These are phyloP conservation scores for Penicillium sp. DNA, from an alignment of 2,329 filamentous ascomycete genomes.

Conservation along the genomic window DNA sequence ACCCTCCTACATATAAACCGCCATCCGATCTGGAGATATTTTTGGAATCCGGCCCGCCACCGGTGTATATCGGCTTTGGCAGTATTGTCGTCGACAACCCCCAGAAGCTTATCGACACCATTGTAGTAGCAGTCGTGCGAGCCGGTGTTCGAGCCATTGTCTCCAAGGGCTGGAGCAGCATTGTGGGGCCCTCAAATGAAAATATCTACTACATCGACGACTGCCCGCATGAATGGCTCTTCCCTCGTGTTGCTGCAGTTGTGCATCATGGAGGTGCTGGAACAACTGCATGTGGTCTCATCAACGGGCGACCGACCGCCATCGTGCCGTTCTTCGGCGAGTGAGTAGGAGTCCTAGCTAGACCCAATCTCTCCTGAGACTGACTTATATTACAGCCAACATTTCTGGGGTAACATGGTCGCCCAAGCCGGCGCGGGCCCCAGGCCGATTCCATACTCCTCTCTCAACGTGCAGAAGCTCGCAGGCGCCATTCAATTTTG, in stretches of 20 bases:
- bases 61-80: constrained; percentile 56
- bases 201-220: constrained; percentile 52
- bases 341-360: no score
- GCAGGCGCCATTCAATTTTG: constrained; percentile 45
- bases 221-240: constrained; percentile 58
- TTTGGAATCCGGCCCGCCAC: constrained; percentile 44
- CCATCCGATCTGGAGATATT: constrained; percentile 41
- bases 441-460: constrained; percentile 44
- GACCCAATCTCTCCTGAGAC: no score
- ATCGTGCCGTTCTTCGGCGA: constrained; percentile 57
- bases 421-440: constrained; percentile 49
- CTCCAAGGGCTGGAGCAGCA: constrained; percentile 53
- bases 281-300: constrained; percentile 54
- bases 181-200: constrained; percentile 32
- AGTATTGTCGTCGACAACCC: constrained; percentile 55
- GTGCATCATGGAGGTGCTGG: constrained; percentile 60
- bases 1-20: constrained; percentile 31
- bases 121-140: constrained; percentile 46
- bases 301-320: constrained; percentile 49
- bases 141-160: constrained; percentile 52
- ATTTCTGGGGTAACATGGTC: constrained; percentile 54
- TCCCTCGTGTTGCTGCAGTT: constrained; percentile 52
- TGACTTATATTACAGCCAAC: constrained; percentile 39
- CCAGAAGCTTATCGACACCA: constrained; percentile 38
- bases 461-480: constrained; percentile 43